Percentiles rank a stretch among this genome's conserved stretches.
Evolutionary conservation across 768 basidiomycete species (phyloP).

Genomic region (Sistotremastrum niveocremeum): DNA sequence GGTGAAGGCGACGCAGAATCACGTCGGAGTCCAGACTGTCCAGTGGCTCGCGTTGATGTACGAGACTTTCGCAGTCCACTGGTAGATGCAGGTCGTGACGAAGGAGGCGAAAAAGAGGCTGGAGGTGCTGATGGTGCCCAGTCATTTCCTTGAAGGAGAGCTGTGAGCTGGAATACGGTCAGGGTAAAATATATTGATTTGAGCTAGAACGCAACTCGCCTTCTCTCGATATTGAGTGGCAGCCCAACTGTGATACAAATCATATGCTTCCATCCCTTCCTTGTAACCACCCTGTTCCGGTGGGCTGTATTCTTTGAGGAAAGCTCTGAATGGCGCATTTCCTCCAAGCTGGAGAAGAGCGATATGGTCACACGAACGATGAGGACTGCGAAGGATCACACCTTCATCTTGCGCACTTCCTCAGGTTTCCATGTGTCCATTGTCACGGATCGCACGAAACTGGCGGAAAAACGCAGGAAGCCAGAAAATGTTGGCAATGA

Average conservation of each 20-base stretch:
- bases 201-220: slow-evolving; percentile 26
- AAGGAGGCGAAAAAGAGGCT: slow-evolving; percentile 25
- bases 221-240: slow-evolving; percentile 93
- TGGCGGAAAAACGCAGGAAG: slow-evolving; percentile 18
- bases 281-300: slow-evolving; percentile 57
- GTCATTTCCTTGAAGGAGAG: slow-evolving; percentile 52
- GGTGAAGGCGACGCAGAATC: slow-evolving; percentile 46
- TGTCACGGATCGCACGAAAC: slow-evolving; percentile 84
- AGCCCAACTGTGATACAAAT: slow-evolving; percentile 89
- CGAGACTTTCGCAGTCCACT: slow-evolving; percentile 85
- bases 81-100: slow-evolving; percentile 54
- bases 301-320: slow-evolving; percentile 58
- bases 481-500: not conserved
- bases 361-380: slow-evolving; percentile 5
- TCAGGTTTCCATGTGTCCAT: slow-evolving; percentile 96
- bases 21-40: slow-evolving; percentile 33
- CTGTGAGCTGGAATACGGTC: slow-evolving; percentile 47
- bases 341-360: slow-evolving; percentile 56
- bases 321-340: slow-evolving; percentile 69
- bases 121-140: slow-evolving; percentile 75
- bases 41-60: slow-evolving; percentile 43
- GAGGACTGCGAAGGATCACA: slow-evolving; percentile 19
- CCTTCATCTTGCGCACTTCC: slow-evolving; percentile 84
- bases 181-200: slow-evolving; percentile 1
- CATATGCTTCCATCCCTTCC: slow-evolving; percentile 44